Percentiles rank a stretch among this genome's conserved stretches.
phyloP scores from a whole-genome alignment of 805 yeast species.

The Komagataella populi region DNA sequence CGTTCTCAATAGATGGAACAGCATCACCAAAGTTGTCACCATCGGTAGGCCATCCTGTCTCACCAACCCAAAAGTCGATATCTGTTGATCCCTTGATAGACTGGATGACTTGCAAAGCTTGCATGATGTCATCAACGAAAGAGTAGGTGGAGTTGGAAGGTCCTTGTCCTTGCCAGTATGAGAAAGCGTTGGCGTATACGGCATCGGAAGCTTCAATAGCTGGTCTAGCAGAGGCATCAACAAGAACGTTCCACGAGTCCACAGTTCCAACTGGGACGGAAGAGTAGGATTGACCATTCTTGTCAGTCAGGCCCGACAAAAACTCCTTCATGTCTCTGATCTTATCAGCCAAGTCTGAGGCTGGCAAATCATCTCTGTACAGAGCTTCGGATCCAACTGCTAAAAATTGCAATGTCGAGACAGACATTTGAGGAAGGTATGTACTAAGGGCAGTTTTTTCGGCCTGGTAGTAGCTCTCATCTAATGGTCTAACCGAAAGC shows the following conservation, averaged over 20 bases:
- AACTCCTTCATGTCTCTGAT: conserved; percentile 51
- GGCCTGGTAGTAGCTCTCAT: conserved; percentile 57
- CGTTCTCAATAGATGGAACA: conserved; percentile 59
- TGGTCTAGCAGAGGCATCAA: conserved; percentile 58
- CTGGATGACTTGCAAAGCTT: conserved; percentile 85
- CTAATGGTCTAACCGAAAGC: conserved; percentile 92
- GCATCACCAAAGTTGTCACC: conserved; percentile 64
- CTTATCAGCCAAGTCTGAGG: conserved; percentile 53
- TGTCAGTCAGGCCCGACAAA: conserved; percentile 52
- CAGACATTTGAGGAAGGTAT: conserved; percentile 63
- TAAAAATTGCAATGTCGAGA: conserved; percentile 57
- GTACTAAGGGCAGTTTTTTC: conserved; percentile 61
- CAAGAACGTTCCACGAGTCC: conserved; percentile 90
- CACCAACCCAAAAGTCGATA: conserved; percentile 89
- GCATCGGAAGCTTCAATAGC: conserved; percentile 76
- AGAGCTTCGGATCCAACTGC: conserved; percentile 94
- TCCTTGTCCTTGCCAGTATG: conserved; percentile 98
- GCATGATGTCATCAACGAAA: conserved; percentile 95
- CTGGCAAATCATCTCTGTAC: conserved; percentile 79
- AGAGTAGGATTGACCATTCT: conserved; percentile 65
- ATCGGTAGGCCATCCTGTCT: conserved; percentile 92
- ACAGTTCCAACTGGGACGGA: conserved; percentile 79
- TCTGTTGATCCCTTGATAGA: conserved; percentile 76
- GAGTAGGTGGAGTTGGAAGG: conserved; percentile 74
- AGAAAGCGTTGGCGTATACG: conserved; percentile 88